Evolutionary conservation across 805 yeast species (phyloP).

Genomic region (Candida coquimbonensis): DNA sequence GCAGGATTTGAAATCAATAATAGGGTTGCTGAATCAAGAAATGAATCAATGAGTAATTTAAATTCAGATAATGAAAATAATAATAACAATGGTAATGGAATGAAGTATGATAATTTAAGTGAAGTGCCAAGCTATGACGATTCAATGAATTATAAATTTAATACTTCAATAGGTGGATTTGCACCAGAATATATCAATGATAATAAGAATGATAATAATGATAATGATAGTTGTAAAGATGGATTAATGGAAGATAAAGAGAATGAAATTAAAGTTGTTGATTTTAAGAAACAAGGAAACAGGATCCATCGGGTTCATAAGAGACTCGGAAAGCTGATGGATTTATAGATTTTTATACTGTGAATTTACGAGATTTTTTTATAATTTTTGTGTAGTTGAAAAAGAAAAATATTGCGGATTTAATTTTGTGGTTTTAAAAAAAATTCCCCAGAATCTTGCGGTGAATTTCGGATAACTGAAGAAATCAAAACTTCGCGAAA

Average conservation of each 20-base stretch:
- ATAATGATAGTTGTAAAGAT: too few species aligned
- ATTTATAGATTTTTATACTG: neutral
- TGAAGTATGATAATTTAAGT: slow-evolving; percentile 31
- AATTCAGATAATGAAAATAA: neutral
- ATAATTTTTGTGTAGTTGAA: too few species aligned
- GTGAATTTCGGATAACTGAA: neutral
- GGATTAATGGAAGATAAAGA: neutral
- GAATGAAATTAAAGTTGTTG: neutral
- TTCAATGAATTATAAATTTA: slow-evolving; percentile 49
- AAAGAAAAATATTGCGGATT: too few species aligned
- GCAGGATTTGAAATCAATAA: slow-evolving; percentile 1
- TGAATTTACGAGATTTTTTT: too few species aligned
- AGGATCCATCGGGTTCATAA: neutral
- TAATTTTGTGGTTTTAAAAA: too few species aligned
- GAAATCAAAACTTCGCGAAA: neutral
- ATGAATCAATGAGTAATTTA: neutral
- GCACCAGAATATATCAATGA: slow-evolving; percentile 50
- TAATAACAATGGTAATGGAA: neutral
- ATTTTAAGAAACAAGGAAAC: too few species aligned
- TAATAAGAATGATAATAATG: neutral
- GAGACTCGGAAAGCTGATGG: neutral
- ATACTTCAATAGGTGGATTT: slow-evolving; percentile 29
- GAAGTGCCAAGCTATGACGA: slow-evolving; percentile 73
- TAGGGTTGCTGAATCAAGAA: neutral
- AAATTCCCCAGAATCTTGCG: neutral